Evolutionary conservation across 495 filamentous ascomycete genomes (phyloP), one percentile per base, ranked within the genome.

Genomic region (Geoglossum glabrum): DNA sequence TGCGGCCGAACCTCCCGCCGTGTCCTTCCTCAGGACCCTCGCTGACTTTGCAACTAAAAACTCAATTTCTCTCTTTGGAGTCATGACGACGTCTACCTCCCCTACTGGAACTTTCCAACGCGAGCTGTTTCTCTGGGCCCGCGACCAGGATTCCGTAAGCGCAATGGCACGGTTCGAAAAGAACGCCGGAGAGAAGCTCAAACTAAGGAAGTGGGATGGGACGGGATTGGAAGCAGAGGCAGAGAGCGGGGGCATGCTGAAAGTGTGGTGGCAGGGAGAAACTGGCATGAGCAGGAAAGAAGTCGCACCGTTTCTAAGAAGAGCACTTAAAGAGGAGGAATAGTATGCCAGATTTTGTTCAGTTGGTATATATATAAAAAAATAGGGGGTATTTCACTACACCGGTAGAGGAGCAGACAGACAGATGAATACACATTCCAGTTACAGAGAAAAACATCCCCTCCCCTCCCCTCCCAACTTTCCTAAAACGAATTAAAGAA

Each of bases 71-170:
- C 64, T 95, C 13, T 76, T 79, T 19, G 76, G 76, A 7, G 72
- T 95, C 51, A 90, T 95, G 86, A 92, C 89, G 2, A 79, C 79
- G 0, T 40, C 36, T 15, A 81, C 75, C 21, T 78, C 68, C 65
- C 72, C 28, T 66, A 69, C 0, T 66, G 72, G 0, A 77, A 75
- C 0, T 62, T 67, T 95, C 58, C 68, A 70, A 60, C 69, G 90
- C 51, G 84, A 96, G 67, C 62, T 97, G 40, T 66, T 95, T 13
- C 66, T 95, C 6, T 82, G 80, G 72, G 84, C 73, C 2, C 60
- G 78, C 11, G 69, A 66, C 17, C 69, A 70, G 15, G 57, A 56
- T 0, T 76, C 70, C 7, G 67, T 72, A 3, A 67, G 65, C 19
- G 36, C 36, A 2, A 2, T 40, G 17, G 36, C 5, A 2, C 36